Percentiles rank a stretch among this genome's conserved stretches.
Conservation (phyloP, 2,329 filamentous ascomycete species). For the Trichoderma sp. region DNA sequence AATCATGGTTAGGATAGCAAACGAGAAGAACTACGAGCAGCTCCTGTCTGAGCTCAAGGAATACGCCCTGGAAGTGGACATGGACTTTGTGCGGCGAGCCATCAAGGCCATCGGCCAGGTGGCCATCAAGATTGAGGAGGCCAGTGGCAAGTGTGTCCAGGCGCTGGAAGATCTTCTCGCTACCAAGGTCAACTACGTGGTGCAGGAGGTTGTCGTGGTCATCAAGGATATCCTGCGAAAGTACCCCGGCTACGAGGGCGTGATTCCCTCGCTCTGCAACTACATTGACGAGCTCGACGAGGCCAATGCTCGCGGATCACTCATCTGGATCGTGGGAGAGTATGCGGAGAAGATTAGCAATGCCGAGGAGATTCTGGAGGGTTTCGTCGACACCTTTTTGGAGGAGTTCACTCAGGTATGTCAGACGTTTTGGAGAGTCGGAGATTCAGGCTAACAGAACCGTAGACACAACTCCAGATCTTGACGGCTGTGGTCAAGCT, state of each 20-base stretch:
- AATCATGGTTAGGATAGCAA: constrained; percentile 99
- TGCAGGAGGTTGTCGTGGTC: constrained; percentile 97
- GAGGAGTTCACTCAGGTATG: constrained; percentile 92
- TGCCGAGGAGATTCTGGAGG: constrained; percentile 87
- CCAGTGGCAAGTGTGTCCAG: constrained; percentile 94
- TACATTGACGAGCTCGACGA: constrained; percentile 97
- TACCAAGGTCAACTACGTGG: constrained; percentile 98
- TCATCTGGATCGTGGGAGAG: constrained; percentile 99
- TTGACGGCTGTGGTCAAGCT: constrained; percentile 96
- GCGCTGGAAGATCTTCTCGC: constrained; percentile 91
- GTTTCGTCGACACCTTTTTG: constrained; percentile 91
- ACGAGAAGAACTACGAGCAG: constrained; percentile 95
- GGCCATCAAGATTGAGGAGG: constrained; percentile 95
- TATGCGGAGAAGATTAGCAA: constrained; percentile 99
- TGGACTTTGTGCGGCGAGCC: constrained; percentile 95
- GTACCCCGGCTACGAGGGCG: constrained; percentile 96
- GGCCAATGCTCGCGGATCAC: constrained; percentile 81
- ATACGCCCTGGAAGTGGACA: constrained; percentile 96
- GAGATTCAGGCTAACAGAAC: constrained; percentile 11
- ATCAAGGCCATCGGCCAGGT: constrained; percentile 97
- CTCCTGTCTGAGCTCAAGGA: constrained; percentile 93
- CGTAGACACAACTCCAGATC: constrained; percentile 93
- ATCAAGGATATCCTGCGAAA: constrained; percentile 98
- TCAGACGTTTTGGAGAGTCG: neutral
- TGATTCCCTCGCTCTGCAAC: constrained; percentile 94